phyloP scores from a whole-genome alignment of 2,329 filamentous ascomycete genomes.

The Anthostomella pinea region DNA sequence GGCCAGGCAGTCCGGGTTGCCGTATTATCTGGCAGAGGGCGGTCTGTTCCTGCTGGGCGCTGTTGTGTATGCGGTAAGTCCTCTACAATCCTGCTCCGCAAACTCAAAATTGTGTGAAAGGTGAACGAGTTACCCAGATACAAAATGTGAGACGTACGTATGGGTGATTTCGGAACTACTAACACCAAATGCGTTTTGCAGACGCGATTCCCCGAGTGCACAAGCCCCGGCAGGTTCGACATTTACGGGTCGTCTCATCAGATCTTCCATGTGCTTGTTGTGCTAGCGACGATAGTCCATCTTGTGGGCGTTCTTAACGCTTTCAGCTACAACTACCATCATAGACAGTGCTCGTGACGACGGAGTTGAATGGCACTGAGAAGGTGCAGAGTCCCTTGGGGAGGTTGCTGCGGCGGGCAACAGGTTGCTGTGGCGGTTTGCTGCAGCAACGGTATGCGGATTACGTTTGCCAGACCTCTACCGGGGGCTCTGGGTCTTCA shows the following conservation, averaged over 20 bases:
- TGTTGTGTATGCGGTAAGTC: conserved; percentile 38
- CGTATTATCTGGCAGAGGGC: conserved; percentile 40
- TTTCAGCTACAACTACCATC: conserved; percentile 27
- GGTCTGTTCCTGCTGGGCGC: conserved; percentile 36
- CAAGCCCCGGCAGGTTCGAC: conserved; percentile 42
- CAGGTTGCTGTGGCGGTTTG: too few species aligned
- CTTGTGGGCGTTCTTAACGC: conserved; percentile 33
- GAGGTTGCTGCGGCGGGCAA: too few species aligned
- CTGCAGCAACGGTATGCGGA: too few species aligned
- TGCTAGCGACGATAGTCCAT: conserved; percentile 39
- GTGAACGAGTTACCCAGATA: conserved; percentile 11
- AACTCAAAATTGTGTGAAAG: conserved; percentile 3
- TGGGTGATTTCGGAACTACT: too few species aligned
- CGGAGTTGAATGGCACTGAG: too few species aligned
- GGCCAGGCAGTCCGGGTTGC: conserved; percentile 37
- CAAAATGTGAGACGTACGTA: too few species aligned
- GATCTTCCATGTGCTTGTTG: conserved; percentile 45
- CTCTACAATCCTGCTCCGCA: too few species aligned
- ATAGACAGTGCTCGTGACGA: conserved; percentile 19
- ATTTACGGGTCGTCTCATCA: conserved; percentile 45
- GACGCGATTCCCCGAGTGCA: conserved; percentile 42
- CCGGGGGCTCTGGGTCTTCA: too few species aligned
- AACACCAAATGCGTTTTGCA: too few species aligned
- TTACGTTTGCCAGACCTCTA: too few species aligned
- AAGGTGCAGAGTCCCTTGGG: too few species aligned